These are phyloP conservation scores for Candida stauntonica DNA, from an alignment of 805 yeast genomes.

Conservation along the genomic window DNA sequence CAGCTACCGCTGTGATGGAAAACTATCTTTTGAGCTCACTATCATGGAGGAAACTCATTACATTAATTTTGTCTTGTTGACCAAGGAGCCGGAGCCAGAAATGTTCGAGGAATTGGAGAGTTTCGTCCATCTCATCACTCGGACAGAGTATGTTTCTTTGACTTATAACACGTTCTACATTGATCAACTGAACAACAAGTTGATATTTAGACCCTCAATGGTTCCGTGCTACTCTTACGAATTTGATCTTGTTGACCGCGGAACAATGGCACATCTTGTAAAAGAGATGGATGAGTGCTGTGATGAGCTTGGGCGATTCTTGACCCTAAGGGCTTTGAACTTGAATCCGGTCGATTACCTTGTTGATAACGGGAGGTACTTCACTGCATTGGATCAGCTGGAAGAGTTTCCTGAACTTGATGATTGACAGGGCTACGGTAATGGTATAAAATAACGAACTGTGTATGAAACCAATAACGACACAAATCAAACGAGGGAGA, in stretches of 20 bases:
- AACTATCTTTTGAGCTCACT: slow-evolving; percentile 13
- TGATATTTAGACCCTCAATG: slow-evolving; percentile 23
- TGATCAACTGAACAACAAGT: slow-evolving; percentile 17
- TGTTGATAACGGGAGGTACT: slow-evolving; percentile 18
- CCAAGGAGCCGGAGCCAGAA: slow-evolving; percentile 1
- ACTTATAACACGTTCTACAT: slow-evolving; percentile 21
- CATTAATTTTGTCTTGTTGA: slow-evolving; percentile 16
- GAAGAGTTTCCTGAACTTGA: no score
- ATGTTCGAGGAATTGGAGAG: slow-evolving; percentile 14
- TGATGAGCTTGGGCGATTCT: slow-evolving; percentile 11
- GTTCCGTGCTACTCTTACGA: slow-evolving; percentile 24
- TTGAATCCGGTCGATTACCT: slow-evolving; percentile 31
- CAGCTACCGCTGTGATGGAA: slow-evolving; percentile 2
- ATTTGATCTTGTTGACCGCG: slow-evolving; percentile 21
- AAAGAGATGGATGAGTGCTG: slow-evolving; percentile 14
- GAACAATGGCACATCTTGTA: slow-evolving; percentile 6
- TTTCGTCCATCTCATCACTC: slow-evolving; percentile 21
- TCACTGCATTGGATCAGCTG: slow-evolving; percentile 12
- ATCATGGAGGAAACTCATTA: slow-evolving; percentile 21
- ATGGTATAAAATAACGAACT: no score
- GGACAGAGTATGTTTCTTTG: slow-evolving; percentile 24
- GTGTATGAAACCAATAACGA: slow-evolving; percentile 2
- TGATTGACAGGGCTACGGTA: no score
- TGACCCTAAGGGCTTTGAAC: slow-evolving; percentile 31
- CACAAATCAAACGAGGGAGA: no score